Evolutionary conservation across 305 asterid species (phyloP).

Genomic region (Striga hermonthica): DNA sequence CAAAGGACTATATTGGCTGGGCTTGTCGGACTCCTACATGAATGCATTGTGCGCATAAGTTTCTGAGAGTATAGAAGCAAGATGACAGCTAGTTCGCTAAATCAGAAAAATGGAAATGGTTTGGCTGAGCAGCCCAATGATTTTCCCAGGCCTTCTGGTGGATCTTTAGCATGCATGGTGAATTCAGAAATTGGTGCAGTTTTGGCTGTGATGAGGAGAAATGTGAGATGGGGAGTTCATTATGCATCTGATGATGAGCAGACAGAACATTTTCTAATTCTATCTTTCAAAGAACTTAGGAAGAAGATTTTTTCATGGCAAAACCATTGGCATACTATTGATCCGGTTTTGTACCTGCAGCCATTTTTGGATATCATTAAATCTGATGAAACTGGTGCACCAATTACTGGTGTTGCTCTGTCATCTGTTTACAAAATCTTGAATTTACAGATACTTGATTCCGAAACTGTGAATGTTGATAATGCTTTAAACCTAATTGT

Average conservation of each 20-base stretch:
- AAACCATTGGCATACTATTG: conserved; percentile 67
- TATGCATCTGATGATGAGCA: conserved; percentile 83
- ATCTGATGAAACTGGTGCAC: conserved; percentile 98
- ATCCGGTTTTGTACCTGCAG: conserved; percentile 75
- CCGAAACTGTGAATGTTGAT: conserved; percentile 66
- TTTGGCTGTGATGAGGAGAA: conserved; percentile 98
- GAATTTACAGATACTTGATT: conserved; percentile 73
- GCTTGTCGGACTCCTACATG: conserved; percentile 37
- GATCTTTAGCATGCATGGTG: conserved; percentile 78
- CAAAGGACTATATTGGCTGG: conserved; percentile 35
- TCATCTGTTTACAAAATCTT: conserved; percentile 84
- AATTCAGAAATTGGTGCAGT: conserved; percentile 96
- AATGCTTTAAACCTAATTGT: conserved; percentile 79
- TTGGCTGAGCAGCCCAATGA: conserved; percentile 41
- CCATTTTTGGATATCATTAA: conserved; percentile 89
- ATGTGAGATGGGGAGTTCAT: conserved; percentile 92
- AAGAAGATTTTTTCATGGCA: conserved; percentile 78
- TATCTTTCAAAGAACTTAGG: conserved; percentile 75
- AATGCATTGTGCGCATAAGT: conserved; percentile 29
- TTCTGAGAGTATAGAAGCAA: conserved; percentile 38
- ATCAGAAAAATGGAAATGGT: conserved; percentile 48
- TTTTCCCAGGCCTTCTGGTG: conserved; percentile 56
- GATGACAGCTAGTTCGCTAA: conserved; percentile 47
- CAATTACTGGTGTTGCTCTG: conserved; percentile 93
- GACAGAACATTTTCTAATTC: conserved; percentile 75